Conservation (phyloP, 257 asterid species). For the Nicotiana paniculata region DNA sequence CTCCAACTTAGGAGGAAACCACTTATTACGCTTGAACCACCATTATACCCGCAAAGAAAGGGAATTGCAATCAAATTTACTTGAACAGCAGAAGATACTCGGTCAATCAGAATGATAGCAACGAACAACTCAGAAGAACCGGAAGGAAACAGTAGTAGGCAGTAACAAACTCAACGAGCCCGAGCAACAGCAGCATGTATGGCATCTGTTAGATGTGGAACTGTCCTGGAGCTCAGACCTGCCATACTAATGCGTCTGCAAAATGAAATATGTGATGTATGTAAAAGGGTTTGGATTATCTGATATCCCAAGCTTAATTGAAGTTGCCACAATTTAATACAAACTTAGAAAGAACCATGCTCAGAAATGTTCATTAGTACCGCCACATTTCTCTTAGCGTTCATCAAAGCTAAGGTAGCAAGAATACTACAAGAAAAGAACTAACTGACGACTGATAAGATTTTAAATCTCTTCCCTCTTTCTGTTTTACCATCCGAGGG, state of each 20-base stretch:
- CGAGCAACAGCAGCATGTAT: slow-evolving; percentile 85
- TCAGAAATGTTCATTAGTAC: background rate
- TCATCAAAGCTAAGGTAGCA: background rate
- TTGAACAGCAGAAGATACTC: background rate
- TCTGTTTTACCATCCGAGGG: background rate
- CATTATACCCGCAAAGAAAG: background rate
- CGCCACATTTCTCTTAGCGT: background rate
- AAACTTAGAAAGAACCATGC: background rate
- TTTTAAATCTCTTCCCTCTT: background rate
- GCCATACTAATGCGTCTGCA: slow-evolving; percentile 98
- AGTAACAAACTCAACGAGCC: slow-evolving; percentile 19
- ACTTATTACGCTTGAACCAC: background rate
- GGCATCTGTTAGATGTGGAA: slow-evolving; percentile 93
- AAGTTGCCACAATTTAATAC: background rate
- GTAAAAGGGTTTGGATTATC: background rate
- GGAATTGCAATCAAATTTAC: background rate
- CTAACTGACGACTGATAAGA: background rate
- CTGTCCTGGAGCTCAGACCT: slow-evolving; percentile 84
- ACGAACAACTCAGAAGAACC: background rate
- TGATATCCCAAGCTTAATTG: background rate
- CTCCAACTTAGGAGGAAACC: background rate
- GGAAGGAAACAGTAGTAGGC: background rate
- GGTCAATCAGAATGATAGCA: background rate
- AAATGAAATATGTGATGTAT: background rate
- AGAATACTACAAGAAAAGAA: background rate